phyloP scores from a whole-genome alignment of 345 rosid genomes.

The Gossypium thurberi region DNA sequence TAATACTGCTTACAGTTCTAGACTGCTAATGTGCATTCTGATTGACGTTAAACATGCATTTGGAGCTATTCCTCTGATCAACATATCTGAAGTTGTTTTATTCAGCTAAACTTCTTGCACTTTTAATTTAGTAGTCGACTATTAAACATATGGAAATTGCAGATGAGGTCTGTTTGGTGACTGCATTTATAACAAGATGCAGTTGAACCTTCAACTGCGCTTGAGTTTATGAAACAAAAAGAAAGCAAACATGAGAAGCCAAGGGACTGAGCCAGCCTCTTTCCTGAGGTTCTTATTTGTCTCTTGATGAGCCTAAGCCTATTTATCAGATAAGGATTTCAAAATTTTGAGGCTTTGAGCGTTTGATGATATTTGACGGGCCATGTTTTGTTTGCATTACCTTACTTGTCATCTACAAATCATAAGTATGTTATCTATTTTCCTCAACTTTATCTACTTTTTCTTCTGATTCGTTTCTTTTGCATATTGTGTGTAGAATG shows the following conservation, averaged over 20 bases:
- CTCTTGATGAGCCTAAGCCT: neutral
- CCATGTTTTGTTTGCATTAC: neutral
- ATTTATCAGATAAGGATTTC: neutral
- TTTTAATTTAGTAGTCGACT: neutral
- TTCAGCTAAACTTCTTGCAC: neutral
- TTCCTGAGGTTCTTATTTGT: neutral
- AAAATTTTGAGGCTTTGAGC: neutral
- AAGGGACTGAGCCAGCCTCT: neutral
- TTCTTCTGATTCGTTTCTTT: neutral
- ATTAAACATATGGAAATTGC: neutral
- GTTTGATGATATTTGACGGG: neutral
- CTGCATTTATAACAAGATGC: slow-evolving; percentile 8
- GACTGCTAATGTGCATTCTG: neutral
- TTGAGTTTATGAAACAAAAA: slow-evolving; percentile 9
- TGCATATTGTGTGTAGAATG: neutral
- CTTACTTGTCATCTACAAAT: no score
- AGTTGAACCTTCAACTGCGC: neutral
- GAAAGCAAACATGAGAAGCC: neutral
- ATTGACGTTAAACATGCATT: neutral
- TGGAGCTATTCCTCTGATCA: neutral
- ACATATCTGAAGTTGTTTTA: neutral
- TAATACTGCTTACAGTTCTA: neutral
- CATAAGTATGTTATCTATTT: no score
- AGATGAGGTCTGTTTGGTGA: slow-evolving; percentile 12
- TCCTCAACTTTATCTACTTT: neutral